Evolutionary conservation across 1,139 yeast genomes (phyloP), one percentile per base, ranked within the genome.

Genomic region (Magnusiomyces sp.): DNA sequence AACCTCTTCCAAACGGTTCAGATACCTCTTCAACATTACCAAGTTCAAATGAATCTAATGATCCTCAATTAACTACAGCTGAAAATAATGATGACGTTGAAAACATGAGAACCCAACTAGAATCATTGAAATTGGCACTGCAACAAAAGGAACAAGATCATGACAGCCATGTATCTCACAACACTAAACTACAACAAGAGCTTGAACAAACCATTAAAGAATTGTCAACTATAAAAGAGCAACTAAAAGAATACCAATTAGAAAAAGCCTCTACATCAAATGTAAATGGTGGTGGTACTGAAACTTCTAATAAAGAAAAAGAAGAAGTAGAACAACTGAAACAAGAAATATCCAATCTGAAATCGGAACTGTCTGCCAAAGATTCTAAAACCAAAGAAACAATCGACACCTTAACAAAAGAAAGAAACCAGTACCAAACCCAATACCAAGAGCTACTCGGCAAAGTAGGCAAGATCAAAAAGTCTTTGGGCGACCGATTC

Each of bases 401-500:
- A 9, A 9, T 9, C 10, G 9, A 9, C 34, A 31, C 13, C 34
- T 31, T 9, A 9, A 9, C 34, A 31, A 31, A 13, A 50, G 55
- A 50, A 49, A 74, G 87, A 47, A 87, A 81, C 53, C 78, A 80
- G 37, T 74, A 79, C 31, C 84, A 85, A 58, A 74, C 76, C 9
- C 85, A 84, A 54, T 88, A 90, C 63, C 87, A 88, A 56, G 73
- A 76, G n/a, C 70, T 92, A 19, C 69, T 89, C 52, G 83, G 81
- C 55, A 78, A 86, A 62, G 71, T 92, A 33, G 79, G 95, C 1
- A 80, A 86, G 2, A 88, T 92, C 86, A 88, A 86, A 61, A 70
- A 84, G 53, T 74, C 94, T 0, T 84, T 92, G 56, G 73, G 73
- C 9, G 95, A 88, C 57, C 71, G 89, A 40, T 83, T 81, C 47